Percentiles rank a stretch among this genome's conserved stretches.
Evolutionary conservation across 1,284 basidiomycete species (phyloP).

Genomic region (Heterobasidion parviporum): DNA sequence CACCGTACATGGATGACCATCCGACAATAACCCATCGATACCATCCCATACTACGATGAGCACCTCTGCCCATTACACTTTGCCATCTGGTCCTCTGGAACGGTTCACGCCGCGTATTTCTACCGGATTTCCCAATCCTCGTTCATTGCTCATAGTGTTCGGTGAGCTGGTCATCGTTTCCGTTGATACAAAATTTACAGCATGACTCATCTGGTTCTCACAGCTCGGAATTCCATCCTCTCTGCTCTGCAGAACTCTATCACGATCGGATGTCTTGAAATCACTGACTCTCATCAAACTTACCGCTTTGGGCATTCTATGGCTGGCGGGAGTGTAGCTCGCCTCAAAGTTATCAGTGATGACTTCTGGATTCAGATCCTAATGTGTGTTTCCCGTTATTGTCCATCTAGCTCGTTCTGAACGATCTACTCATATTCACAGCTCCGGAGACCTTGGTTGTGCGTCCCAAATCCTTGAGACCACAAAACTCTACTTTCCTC

Average conservation of each 20-base stretch:
- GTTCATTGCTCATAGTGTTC: conserved; percentile 12
- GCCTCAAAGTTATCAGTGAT: conserved; percentile 57
- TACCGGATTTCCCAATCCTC: conserved; percentile 3
- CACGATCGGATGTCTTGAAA: conserved; percentile 48
- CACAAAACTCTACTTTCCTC: background rate
- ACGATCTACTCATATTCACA: conserved; percentile 15
- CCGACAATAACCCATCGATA: background rate
- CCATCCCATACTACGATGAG: background rate
- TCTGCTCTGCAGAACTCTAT: conserved; percentile 52
- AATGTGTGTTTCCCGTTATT: conserved; percentile 34
- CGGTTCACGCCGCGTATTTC: background rate
- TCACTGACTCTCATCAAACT: conserved; percentile 51
- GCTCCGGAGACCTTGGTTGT: conserved; percentile 71
- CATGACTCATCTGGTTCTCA: background rate
- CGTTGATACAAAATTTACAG: background rate
- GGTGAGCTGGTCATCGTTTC: conserved; percentile 9
- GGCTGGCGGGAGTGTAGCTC: conserved; percentile 48
- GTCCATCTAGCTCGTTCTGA: conserved; percentile 7
- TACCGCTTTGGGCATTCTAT: conserved; percentile 48
- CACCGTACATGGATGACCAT: too few relatives aligned
- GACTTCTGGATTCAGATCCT: conserved; percentile 78
- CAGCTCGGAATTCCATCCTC: conserved; percentile 59
- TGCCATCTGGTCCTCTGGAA: background rate
- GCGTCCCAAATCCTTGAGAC: conserved; percentile 19
- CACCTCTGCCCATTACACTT: background rate